Conservation (phyloP, 2,329 filamentous ascomycete genomes). For the Hypoxylon sp. region DNA sequence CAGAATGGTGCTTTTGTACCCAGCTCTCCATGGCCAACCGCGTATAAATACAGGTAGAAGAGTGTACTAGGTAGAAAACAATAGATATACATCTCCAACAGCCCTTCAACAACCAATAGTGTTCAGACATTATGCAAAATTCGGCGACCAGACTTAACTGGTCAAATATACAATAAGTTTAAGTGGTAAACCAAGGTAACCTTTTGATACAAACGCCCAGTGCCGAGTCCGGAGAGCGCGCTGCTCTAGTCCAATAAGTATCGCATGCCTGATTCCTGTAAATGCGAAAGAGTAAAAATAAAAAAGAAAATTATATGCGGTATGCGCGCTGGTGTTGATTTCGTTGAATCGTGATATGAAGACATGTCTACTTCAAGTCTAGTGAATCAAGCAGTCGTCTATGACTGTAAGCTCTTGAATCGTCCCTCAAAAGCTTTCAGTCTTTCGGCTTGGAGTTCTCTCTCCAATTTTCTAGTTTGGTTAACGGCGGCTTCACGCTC, state of each 20-base stretch:
- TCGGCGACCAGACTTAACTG: slow-evolving; percentile 7
- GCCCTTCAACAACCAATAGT: slow-evolving; percentile 5
- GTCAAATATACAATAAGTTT: slow-evolving; percentile 38
- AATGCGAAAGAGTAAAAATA: slow-evolving; percentile 37
- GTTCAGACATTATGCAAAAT: slow-evolving; percentile 40
- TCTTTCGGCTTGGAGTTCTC: slow-evolving; percentile 75
- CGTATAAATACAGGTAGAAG: slow-evolving; percentile 38
- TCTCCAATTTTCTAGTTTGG: slow-evolving; percentile 79
- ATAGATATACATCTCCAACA: slow-evolving; percentile 30
- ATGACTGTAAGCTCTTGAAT: slow-evolving; percentile 55
- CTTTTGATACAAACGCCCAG: slow-evolving; percentile 43
- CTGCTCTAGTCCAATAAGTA: slow-evolving; percentile 40
- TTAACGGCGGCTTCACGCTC: slow-evolving; percentile 81
- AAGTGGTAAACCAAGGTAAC: slow-evolving; percentile 34
- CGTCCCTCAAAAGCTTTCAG: slow-evolving; percentile 66
- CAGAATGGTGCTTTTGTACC: slow-evolving; percentile 6
- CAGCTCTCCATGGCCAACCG: slow-evolving; percentile 12
- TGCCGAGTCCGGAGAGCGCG: slow-evolving; percentile 36
- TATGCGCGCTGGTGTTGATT: slow-evolving; percentile 17
- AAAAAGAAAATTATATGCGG: slow-evolving; percentile 16
- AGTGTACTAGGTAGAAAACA: slow-evolving; percentile 27
- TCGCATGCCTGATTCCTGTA: slow-evolving; percentile 40
- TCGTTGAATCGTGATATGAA: slow-evolving; percentile 40
- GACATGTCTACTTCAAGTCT: slow-evolving; percentile 8
- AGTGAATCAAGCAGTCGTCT: slow-evolving; percentile 10